Evolutionary conservation across 139 green algal genomes (phyloP), one percentile per base, ranked within the genome.

Genomic region (Volvox africanus): DNA sequence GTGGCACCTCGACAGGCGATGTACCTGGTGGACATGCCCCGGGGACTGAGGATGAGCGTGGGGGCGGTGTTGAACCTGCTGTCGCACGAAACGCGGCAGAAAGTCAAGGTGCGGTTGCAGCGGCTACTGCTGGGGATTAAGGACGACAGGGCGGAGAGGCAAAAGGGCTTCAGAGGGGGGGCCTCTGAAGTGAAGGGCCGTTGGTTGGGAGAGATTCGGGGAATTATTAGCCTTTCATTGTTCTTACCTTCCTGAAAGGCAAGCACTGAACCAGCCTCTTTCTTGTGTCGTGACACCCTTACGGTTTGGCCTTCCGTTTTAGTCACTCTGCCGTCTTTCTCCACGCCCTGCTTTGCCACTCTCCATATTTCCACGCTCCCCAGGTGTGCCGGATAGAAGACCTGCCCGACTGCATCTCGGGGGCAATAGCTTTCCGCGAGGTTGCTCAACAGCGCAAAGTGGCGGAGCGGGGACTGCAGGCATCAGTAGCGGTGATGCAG

Each of bases 1-100:
- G 44, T 55, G 44, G 5, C 44, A 55, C 44, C 44, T 55, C 9
- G 44, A 55, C 82, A 89, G 68, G 32, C 87, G 61, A 91, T 91
- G 87, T 78, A 86, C 76, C 87, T 91, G 61, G 77, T 61, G 19
- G 87, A 91, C 76, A 80, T 91, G 76, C 76, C 75, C 28, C 87
- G 87, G 20, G 76, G 76, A 5, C 76, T 86, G 55, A 61, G 87
- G 61, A 78, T 91, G 87, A 65, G 76, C 26, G 17, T 91, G 61
- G 61, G 76, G 21, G 76, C 76, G 24, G 37, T 91, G 61, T 77
- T 91, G 6, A 91, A 82, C 87, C 76, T 91, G 75, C 76, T 91
- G 76, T 82, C 87, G 0, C 0, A 1, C 16, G 87, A 91, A 35
- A 91, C 87, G 1, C 76, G 87, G 18, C 75, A 86, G 76, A 91